Percentiles rank a stretch among this genome's conserved stretches.
Evolutionary conservation across 768 basidiomycete genomes (phyloP).

Genomic region (Tephrocybe rancida): DNA sequence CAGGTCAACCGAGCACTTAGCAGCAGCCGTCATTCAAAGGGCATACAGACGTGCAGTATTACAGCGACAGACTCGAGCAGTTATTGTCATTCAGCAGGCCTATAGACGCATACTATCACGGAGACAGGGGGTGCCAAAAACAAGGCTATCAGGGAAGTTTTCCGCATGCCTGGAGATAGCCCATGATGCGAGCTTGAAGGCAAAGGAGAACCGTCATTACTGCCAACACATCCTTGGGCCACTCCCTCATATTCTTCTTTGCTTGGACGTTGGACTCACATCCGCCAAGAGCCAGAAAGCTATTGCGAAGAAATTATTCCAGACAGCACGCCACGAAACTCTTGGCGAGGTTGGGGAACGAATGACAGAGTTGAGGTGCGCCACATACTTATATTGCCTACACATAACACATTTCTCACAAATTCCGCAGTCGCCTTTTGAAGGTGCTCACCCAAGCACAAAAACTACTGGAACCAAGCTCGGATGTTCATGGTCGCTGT

Average conservation of each 20-base stretch:
- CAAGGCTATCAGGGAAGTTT: conserved; percentile 2
- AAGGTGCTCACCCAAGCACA: neutral
- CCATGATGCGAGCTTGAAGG: conserved; percentile 29
- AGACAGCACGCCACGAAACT: conserved; percentile 29
- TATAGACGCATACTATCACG: conserved; percentile 7
- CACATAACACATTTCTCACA: no score
- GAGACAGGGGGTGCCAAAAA: neutral
- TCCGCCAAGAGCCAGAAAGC: conserved; percentile 29
- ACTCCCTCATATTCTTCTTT: conserved; percentile 42
- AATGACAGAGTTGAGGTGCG: conserved; percentile 34
- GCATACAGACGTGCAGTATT: no score
- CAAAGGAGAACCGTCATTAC: conserved; percentile 27
- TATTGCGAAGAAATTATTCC: conserved; percentile 29
- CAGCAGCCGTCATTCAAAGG: no score
- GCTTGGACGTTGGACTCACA: conserved; percentile 36
- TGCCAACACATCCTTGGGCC: conserved; percentile 36
- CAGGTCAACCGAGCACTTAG: no score
- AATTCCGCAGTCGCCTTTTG: no score
- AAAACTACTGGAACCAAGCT: conserved; percentile 30
- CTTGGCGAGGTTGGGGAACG: conserved; percentile 34
- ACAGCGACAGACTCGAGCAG: no score
- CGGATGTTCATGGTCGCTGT: conserved; percentile 25
- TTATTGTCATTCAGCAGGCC: no score
- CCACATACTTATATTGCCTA: no score
- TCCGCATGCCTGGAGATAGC: conserved; percentile 15